Evolutionary conservation across 176 grass and related monocot species (phyloP).

Genomic region (Avena sativa): DNA sequence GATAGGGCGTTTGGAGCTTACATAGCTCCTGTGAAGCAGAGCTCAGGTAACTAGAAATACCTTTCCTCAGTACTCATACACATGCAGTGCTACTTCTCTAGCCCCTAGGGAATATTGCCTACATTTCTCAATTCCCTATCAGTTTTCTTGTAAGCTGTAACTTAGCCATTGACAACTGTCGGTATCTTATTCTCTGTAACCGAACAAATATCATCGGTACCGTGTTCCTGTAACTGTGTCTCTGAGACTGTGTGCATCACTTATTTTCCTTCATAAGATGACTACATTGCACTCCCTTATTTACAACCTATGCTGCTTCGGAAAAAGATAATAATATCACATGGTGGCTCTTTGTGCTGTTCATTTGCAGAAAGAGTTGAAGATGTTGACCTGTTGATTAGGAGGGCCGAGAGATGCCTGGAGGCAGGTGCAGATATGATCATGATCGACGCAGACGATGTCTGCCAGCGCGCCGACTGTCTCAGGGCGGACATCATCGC

Average conservation of each 20-base stretch:
- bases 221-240: too few species aligned
- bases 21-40: constrained; percentile 61
- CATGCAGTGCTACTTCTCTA: neutral
- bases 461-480: constrained; percentile 63
- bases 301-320: too few species aligned
- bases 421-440: constrained; percentile 88
- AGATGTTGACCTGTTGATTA: constrained; percentile 83
- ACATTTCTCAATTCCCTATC: neutral
- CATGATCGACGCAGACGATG: constrained; percentile 80
- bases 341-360: neutral
- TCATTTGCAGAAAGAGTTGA: constrained; percentile 66
- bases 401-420: constrained; percentile 88
- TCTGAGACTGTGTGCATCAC: too few species aligned
- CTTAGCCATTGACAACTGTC: neutral
- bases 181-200: too few species aligned
- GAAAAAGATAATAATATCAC: too few species aligned
- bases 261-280: neutral
- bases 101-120: neutral
- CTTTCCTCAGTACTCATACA: neutral
- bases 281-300: too few species aligned
- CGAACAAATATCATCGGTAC: too few species aligned
- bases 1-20: constrained; percentile 87
- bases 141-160: neutral
- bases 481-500: constrained; percentile 70
- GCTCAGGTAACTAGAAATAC: constrained; percentile 50